These are phyloP conservation scores for Picea sitchensis DNA, from an alignment of 75 land plant genomes.

Conservation along the genomic window DNA sequence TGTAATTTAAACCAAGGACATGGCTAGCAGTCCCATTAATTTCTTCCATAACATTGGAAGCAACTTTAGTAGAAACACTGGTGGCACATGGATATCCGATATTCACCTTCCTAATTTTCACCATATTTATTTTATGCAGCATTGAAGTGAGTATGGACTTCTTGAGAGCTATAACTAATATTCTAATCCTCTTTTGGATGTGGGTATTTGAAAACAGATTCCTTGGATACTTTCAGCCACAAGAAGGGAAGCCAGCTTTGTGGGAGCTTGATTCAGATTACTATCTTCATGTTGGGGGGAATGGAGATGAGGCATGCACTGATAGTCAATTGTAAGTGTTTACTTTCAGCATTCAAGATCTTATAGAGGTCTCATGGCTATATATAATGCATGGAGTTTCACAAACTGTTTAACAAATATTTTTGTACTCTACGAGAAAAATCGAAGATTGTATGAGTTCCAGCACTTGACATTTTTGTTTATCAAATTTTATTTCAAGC, in stretches of 20 bases:
- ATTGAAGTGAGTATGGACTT: background rate
- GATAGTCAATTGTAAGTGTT: conserved; percentile 15
- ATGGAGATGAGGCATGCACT: conserved; percentile 59
- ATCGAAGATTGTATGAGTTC: background rate
- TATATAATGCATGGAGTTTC: background rate
- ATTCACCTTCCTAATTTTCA: background rate
- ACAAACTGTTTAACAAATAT: background rate
- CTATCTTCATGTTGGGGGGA: conserved; percentile 85
- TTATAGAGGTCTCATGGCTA: background rate
- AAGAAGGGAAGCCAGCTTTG: conserved; percentile 96
- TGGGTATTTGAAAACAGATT: conserved; percentile 43
- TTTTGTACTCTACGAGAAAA: background rate
- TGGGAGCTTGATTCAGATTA: conserved; percentile 99
- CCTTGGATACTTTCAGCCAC: conserved; percentile 91
- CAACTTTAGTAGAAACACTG: background rate
- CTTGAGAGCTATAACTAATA: background rate
- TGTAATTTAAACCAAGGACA: background rate
- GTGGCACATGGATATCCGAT: background rate
- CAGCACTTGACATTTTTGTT: background rate
- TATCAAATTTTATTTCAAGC: background rate
- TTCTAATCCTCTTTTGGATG: background rate
- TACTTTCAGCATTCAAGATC: background rate
- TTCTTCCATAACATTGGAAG: background rate
- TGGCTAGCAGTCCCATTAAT: background rate
- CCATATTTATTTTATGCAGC: background rate